A percentile compares a stretch with the other conserved stretches of the same genome.
These are phyloP conservation scores for Calonectria honghensis DNA, from an alignment of 2,329 filamentous ascomycete species.

Conservation along the genomic window DNA sequence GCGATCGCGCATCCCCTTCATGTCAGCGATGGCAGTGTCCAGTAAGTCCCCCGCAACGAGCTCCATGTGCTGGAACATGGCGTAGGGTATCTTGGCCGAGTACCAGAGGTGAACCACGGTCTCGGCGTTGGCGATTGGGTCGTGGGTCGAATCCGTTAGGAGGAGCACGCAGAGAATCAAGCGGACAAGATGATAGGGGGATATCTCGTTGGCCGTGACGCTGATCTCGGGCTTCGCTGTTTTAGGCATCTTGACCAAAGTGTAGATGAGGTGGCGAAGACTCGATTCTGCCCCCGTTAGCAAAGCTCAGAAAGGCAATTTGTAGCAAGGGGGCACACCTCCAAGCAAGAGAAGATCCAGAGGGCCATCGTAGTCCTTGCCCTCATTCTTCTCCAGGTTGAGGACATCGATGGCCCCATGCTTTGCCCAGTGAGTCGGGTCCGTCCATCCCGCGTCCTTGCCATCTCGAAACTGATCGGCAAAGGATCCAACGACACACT, in stretches of 20 bases:
- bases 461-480: not conserved
- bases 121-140: conserved; percentile 50
- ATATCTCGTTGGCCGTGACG: conserved; percentile 40
- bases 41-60: conserved; percentile 27
- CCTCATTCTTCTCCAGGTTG: conserved; percentile 54
- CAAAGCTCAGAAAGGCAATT: not conserved
- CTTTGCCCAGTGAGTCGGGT: conserved; percentile 43
- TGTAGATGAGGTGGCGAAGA: conserved; percentile 54
- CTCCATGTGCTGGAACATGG: conserved; percentile 39
- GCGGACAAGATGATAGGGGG: conserved; percentile 18
- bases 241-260: conserved; percentile 47
- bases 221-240: conserved; percentile 43
- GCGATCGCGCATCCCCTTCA: not conserved
- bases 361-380: conserved; percentile 45
- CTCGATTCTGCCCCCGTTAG: conserved; percentile 43
- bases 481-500: conserved; percentile 23
- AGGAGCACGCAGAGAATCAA: conserved; percentile 42
- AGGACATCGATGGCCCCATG: conserved; percentile 53
- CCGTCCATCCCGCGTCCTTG: not conserved
- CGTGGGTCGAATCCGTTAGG: conserved; percentile 32
- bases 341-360: conserved; percentile 51
- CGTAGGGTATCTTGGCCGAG: conserved; percentile 46
- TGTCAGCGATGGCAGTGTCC: conserved; percentile 22
- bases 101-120: conserved; percentile 54
- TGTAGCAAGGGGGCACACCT: conserved; percentile 34